A percentile compares a stretch with the other conserved stretches of the same genome.
These are phyloP conservation scores for Escovopsis sp. DNA, from an alignment of 2,329 filamentous ascomycete species.

Conservation along the genomic window DNA sequence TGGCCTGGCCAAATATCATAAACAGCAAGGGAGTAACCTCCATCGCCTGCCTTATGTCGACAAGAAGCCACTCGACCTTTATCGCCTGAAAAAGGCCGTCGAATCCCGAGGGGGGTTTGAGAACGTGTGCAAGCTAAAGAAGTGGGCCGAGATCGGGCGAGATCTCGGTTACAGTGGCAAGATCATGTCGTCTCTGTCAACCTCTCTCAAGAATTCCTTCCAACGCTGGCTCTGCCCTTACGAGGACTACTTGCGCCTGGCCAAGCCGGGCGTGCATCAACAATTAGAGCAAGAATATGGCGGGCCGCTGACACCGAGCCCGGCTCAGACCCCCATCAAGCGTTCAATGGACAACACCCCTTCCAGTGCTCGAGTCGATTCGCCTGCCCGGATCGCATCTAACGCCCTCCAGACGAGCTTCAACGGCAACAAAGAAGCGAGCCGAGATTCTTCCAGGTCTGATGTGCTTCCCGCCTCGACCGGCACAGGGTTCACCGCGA, in stretches of 20 bases:
- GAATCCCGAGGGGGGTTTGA: conserved; percentile 91
- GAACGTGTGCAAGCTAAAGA: conserved; percentile 91
- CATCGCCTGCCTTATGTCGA: conserved; percentile 93
- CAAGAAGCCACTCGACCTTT: conserved; percentile 90
- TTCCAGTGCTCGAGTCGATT: conserved; percentile 44
- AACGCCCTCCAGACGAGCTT: conserved; percentile 37
- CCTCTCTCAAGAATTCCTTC: conserved; percentile 95
- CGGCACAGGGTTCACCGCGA: conserved; percentile 36
- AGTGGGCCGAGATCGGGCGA: conserved; percentile 96
- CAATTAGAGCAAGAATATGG: conserved; percentile 88
- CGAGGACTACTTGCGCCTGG: conserved; percentile 80
- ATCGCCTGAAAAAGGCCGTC: conserved; percentile 91
- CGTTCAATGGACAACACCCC: conserved; percentile 46
- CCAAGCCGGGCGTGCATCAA: conserved; percentile 92
- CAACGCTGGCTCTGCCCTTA: conserved; percentile 95
- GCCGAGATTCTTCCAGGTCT: conserved; percentile 32
- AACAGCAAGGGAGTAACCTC: conserved; percentile 85
- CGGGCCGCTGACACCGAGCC: conserved; percentile 71
- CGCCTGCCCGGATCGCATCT: conserved; percentile 46
- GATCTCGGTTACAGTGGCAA: conserved; percentile 97
- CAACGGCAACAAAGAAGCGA: conserved; percentile 29
- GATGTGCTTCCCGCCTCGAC: conserved; percentile 26
- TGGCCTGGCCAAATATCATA: conserved; percentile 89
- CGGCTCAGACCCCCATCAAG: conserved; percentile 55
- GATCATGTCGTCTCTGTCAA: conserved; percentile 98